Base-by-base conservation (phyloP, 2,329 filamentous ascomycete genomes). In the Colletotrichum filicis region DNA sequence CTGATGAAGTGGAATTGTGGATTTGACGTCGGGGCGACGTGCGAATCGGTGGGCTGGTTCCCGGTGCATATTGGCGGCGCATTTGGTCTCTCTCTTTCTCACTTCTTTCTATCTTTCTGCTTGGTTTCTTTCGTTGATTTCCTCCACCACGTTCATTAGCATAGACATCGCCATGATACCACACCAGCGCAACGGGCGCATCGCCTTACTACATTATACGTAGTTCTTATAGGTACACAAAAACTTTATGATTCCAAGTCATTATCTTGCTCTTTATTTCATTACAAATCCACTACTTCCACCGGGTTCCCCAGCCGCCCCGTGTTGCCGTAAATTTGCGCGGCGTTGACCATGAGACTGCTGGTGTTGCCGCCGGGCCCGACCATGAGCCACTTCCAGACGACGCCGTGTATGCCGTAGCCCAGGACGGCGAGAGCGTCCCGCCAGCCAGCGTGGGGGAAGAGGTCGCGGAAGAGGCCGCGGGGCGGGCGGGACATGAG, bases 371-470 rank as follows among this genome's bases (percentile, higher is more conserved):
- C 84, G 9, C 86, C 86, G 0, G 87, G 86, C 0, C 88, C 88
- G 0, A 85, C 82, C 88, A 89, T 89, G 42, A 89, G 77, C 85
- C 87, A 89, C 76, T 89, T 88, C 86, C 88, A 90, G 5, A 89
- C 76, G 14, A 90, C 80, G 49, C 83, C 85, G 53, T 84, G 83
- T 5, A 86, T 53, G 2, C 88, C 88, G 67, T 87, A 83, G 53
- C 79, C 79, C 0, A 89, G 16, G 5, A 90, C 79, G 63, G 80
- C 79, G 6, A 82, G 74, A n/a, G 85, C 83, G 61, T 88, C 85
- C 16, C 85, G 46, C 87, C 88, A 90, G 1, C 80, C 79, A 0
- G 77, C 72, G 71, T 84, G 84, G 5, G 88, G 87, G 14, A 87
- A 70, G 26, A 88, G 75, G 74, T 89, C 87, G 64, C 80, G 78